These are phyloP conservation scores for Prototheca wickerhamii DNA, from an alignment of 163 green algal genomes.

Conservation along the genomic window DNA sequence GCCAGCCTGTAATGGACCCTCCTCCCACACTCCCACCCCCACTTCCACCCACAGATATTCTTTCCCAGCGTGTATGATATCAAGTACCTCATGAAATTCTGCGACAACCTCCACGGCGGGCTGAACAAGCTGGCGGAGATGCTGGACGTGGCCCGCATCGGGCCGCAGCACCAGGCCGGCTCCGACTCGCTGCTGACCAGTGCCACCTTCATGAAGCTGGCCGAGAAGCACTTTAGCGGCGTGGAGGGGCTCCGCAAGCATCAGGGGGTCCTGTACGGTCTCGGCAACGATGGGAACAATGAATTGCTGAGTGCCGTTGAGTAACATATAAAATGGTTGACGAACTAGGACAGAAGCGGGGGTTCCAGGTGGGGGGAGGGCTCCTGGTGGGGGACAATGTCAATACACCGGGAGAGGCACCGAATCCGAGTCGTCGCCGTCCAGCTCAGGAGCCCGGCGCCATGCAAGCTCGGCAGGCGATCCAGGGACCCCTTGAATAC, in stretches of 20 bases:
- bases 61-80: conserved; percentile 98
- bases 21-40: neutral
- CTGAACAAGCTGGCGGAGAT: conserved; percentile 94
- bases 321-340: too few relatives aligned
- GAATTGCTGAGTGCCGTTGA: conserved; percentile 3
- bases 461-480: too few relatives aligned
- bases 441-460: too few relatives aligned
- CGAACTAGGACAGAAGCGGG: too few relatives aligned
- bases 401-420: too few relatives aligned
- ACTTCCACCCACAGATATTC: conserved; percentile 60
- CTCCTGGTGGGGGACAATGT: too few relatives aligned
- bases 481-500: too few relatives aligned
- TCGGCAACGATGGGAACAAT: conserved; percentile 59
- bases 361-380: too few relatives aligned
- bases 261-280: conserved; percentile 82
- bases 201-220: conserved; percentile 83
- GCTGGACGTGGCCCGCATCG: conserved; percentile 92
- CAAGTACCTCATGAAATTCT: conserved; percentile 99
- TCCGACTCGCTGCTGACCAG: conserved; percentile 86
- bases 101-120: conserved; percentile 90
- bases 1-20: neutral
- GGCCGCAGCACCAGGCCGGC: conserved; percentile 85
- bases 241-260: conserved; percentile 49
- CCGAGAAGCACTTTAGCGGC: conserved; percentile 61
- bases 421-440: too few relatives aligned